These are phyloP conservation scores for Pharus latifolius DNA, from an alignment of 176 grass and related monocot species.

Conservation along the genomic window DNA sequence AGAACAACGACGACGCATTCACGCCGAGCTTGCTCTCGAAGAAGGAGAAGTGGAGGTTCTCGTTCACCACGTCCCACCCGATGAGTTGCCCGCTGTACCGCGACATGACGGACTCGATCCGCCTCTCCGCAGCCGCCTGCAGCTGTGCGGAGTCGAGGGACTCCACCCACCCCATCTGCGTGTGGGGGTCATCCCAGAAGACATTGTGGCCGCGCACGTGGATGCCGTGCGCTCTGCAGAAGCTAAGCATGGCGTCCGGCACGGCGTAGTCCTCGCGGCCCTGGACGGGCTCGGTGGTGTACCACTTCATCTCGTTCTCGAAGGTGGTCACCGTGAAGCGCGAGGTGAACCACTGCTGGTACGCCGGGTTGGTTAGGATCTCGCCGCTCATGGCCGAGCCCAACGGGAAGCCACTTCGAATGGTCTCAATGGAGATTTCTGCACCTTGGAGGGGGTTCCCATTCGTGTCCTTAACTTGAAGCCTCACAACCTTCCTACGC, in stretches of 20 bases:
- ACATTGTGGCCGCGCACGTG: slow-evolving; percentile 71
- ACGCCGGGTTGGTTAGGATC: slow-evolving; percentile 48
- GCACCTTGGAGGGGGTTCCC: slow-evolving; percentile 46
- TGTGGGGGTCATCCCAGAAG: slow-evolving; percentile 59
- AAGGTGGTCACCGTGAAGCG: slow-evolving; percentile 89
- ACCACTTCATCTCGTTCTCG: slow-evolving; percentile 99
- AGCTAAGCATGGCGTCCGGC: slow-evolving; percentile 62
- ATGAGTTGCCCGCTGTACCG: slow-evolving; percentile 68
- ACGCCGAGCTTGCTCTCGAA: slow-evolving; percentile 33
- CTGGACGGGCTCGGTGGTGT: slow-evolving; percentile 32
- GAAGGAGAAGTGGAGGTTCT: slow-evolving; percentile 71
- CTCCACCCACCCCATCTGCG: slow-evolving; percentile 31
- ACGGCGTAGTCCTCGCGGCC: slow-evolving; percentile 54
- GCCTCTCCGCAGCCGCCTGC: slow-evolving; percentile 5
- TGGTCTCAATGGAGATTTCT: slow-evolving; percentile 34
- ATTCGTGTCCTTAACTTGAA: slow-evolving; percentile 26
- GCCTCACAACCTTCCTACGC: slow-evolving; percentile 35
- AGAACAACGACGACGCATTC: slow-evolving; percentile 9
- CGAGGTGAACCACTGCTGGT: slow-evolving; percentile 69
- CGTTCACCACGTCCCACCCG: slow-evolving; percentile 91
- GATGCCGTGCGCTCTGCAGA: slow-evolving; percentile 36
- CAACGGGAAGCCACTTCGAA: slow-evolving; percentile 51
- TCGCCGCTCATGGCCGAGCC: slow-evolving; percentile 53
- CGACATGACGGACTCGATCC: slow-evolving; percentile 48
- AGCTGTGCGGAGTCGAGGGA: slow-evolving; percentile 13